Evolutionary conservation across 2,329 filamentous ascomycete species (phyloP).

Genomic region (Fusarium odoratissimum): DNA sequence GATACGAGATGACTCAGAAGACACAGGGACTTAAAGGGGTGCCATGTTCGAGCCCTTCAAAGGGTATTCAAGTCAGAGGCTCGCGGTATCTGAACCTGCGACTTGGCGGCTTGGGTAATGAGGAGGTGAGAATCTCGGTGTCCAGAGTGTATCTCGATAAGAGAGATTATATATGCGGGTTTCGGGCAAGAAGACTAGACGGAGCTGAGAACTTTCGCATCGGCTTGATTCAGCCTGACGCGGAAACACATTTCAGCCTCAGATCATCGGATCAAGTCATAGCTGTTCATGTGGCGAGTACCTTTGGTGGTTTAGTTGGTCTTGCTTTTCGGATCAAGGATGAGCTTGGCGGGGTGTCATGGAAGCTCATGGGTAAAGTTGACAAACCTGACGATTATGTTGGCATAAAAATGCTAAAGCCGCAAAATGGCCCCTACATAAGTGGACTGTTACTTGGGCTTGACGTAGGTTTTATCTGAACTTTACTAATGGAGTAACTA

Average conservation of each 20-base stretch:
- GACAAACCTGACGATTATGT: background rate
- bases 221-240: background rate
- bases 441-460: background rate
- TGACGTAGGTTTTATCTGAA: background rate
- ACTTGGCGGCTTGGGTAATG: rapidly evolving
- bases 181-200: background rate
- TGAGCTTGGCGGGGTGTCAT: rapidly evolving
- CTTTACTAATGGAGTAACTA: rapidly evolving
- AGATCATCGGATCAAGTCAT: background rate
- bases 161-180: background rate
- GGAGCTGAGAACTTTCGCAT: background rate
- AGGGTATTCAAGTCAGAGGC: background rate
- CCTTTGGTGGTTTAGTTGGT: background rate
- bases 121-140: background rate
- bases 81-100: background rate
- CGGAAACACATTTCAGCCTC: background rate
- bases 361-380: background rate
- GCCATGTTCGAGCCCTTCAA: rapidly evolving
- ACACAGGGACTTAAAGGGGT: background rate
- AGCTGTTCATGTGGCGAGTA: background rate
- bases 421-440: background rate
- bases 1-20: background rate
- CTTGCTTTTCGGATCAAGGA: background rate
- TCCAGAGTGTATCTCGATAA: background rate
- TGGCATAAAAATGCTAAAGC: background rate